A percentile compares a stretch with the other conserved stretches of the same genome.
Evolutionary conservation across 768 basidiomycete species (phyloP).

Genomic region (Psilocybe cyanescens): DNA sequence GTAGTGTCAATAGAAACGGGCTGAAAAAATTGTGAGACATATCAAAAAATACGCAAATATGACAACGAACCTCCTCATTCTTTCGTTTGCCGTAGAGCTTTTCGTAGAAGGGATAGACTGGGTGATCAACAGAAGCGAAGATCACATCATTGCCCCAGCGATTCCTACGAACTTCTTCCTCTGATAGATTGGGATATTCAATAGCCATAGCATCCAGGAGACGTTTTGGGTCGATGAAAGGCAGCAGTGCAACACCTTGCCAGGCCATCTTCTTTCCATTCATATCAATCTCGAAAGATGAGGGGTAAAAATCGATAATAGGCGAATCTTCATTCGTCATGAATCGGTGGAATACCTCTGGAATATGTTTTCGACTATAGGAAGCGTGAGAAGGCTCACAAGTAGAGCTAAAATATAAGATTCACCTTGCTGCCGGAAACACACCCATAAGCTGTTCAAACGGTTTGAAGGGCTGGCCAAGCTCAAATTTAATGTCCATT

Average conservation of each 20-base stretch:
- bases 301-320: conserved; percentile 95
- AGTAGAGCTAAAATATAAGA: background rate
- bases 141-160: conserved; percentile 82
- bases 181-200: conserved; percentile 68
- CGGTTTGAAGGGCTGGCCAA: conserved; percentile 91
- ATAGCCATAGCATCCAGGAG: conserved; percentile 83
- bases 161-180: conserved; percentile 86
- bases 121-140: conserved; percentile 83
- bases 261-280: conserved; percentile 99
- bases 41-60: background rate
- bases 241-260: conserved; percentile 97
- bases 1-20: conserved; percentile 71
- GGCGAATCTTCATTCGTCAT: conserved; percentile 90
- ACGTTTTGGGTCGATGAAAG: conserved; percentile 90
- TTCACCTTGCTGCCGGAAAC: conserved; percentile 90
- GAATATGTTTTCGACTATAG: conserved; percentile 84
- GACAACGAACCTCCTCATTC: conserved; percentile 64
- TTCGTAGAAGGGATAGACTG: conserved; percentile 86
- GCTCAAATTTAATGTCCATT: conserved; percentile 79
- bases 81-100: conserved; percentile 90
- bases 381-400: conserved; percentile 9
- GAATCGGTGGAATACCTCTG: conserved; percentile 79
- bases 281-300: conserved; percentile 96
- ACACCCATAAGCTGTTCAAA: conserved; percentile 99
- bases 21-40: conserved; percentile 42